Evolutionary conservation across 208 protist genomes (phyloP), one percentile per base, ranked within the genome.

Genomic region (Angomonas desouzai): DNA sequence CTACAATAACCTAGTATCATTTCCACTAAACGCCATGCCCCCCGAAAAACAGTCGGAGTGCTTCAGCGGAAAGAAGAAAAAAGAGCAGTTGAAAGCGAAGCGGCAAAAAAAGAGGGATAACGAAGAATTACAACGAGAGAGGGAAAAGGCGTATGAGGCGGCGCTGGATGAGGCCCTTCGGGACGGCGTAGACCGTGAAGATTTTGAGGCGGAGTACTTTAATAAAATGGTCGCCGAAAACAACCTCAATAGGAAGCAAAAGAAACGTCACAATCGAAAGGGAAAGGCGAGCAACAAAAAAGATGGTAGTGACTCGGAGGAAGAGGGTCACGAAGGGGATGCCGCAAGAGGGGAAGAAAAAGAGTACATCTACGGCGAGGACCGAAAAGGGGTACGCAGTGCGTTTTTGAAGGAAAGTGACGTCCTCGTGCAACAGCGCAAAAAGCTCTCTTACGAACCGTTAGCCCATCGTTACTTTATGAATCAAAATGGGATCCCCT

Each of bases 51-150:
- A 40, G 36, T 40, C 6, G 6, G 36, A 40, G 13, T 6, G 36
- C 1, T 96, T 96, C 66, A 96, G 91, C 70, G 91, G 88, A 1
- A 96, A 94, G 66, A 73, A 89, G 53, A 96, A 96, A 70, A 96
- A 94, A 73, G 82, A 89, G 77, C 91, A 96, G 79, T 74, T 96
- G 56, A 68, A 94, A 66, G 88, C 81, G n/a, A 88, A 86, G 65
- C 83, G 91, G 6, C 75, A 85, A 62, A 73, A 73, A 18, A 94
- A 96, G 57, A 74, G 82, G 33, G 77, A 93, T 27, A 67, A 75
- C 28, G 62, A 76, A 11, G 68, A 79, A 48, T 51, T 48, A 22
- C 28, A 51, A 34, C 48, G 53, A 11, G 57, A 67, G 28, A 29
- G 30, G 48, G 58, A 71, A 27, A 49, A 4, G 36, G 32, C 29